These are phyloP conservation scores for Aphanomyces invadans DNA, from an alignment of 352 stramenopile genomes.

Conservation along the genomic window DNA sequence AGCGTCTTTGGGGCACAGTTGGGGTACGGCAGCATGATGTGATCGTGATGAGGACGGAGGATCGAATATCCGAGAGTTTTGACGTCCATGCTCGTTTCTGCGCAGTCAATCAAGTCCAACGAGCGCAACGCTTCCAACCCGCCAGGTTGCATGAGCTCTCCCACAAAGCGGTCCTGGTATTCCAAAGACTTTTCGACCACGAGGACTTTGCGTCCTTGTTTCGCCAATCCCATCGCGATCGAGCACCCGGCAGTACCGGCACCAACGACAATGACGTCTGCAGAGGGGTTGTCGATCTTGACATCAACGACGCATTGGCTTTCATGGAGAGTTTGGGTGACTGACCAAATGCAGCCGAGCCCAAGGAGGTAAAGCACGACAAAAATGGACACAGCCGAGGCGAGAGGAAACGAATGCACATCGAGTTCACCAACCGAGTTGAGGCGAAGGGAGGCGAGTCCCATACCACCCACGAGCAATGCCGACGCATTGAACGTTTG, in stretches of 20 bases:
- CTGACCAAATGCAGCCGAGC: slow-evolving; percentile 20
- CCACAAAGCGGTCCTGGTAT: slow-evolving; percentile 40
- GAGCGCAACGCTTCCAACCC: slow-evolving; percentile 33
- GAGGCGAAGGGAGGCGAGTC: neutral
- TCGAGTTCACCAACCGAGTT: neutral
- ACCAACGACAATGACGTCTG: slow-evolving; percentile 27
- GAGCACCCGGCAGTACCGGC: slow-evolving; percentile 24
- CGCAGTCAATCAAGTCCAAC: slow-evolving; percentile 32
- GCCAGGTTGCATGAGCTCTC: slow-evolving; percentile 43
- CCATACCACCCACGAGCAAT: slow-evolving; percentile 18
- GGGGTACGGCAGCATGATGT: slow-evolving; percentile 34
- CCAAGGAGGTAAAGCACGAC: slow-evolving; percentile 10
- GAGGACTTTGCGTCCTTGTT: slow-evolving; percentile 24
- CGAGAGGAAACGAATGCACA: neutral
- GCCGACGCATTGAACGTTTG: slow-evolving; percentile 22
- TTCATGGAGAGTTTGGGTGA: slow-evolving; percentile 16
- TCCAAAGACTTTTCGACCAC: slow-evolving; percentile 25
- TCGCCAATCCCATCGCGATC: slow-evolving; percentile 21
- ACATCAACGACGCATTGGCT: neutral
- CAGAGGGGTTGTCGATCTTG: slow-evolving; percentile 4
- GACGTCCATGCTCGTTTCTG: slow-evolving; percentile 29
- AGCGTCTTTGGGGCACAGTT: slow-evolving; percentile 30
- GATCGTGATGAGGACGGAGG: slow-evolving; percentile 24
- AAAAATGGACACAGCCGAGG: neutral
- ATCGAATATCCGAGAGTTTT: slow-evolving; percentile 35